Conservation (phyloP, 495 filamentous ascomycete species). For the Bathelium albidoporum region DNA sequence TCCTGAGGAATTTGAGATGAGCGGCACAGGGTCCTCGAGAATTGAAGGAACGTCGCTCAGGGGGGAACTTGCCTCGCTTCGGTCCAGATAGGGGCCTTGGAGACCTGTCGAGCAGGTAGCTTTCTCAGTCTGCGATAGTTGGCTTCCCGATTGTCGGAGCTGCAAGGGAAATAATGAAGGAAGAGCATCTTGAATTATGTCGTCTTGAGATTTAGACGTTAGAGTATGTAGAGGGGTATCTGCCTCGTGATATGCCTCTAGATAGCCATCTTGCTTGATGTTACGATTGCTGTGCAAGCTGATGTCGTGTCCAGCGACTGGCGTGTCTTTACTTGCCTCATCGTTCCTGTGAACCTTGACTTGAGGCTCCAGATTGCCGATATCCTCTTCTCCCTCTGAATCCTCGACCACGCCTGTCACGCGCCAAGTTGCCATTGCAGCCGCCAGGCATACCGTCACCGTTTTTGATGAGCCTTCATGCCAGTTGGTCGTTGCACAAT, state of each 20-base stretch:
- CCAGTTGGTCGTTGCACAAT: too few species aligned
- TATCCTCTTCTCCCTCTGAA: constrained; percentile 23
- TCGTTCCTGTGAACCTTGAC: too few species aligned
- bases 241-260: constrained; percentile 29
- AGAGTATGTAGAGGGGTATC: constrained; percentile 27
- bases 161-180: neutral
- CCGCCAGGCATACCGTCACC: neutral
- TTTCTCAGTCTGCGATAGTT: neutral
- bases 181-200: neutral
- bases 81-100: too few species aligned
- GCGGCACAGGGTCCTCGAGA: neutral
- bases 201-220: constrained; percentile 16
- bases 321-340: too few species aligned
- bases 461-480: too few species aligned
- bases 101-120: neutral
- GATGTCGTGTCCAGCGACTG: too few species aligned
- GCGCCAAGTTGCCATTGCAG: constrained; percentile 5
- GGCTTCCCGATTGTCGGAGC: neutral
- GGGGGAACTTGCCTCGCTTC: neutral
- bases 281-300: too few species aligned
- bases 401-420: constrained; percentile 19
- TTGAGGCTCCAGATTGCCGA: too few species aligned
- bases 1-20: neutral
- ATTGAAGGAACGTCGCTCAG: neutral
- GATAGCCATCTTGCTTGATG: too few species aligned